Conservation (phyloP, 306 rosid species). For the Bauhinia variegata region DNA sequence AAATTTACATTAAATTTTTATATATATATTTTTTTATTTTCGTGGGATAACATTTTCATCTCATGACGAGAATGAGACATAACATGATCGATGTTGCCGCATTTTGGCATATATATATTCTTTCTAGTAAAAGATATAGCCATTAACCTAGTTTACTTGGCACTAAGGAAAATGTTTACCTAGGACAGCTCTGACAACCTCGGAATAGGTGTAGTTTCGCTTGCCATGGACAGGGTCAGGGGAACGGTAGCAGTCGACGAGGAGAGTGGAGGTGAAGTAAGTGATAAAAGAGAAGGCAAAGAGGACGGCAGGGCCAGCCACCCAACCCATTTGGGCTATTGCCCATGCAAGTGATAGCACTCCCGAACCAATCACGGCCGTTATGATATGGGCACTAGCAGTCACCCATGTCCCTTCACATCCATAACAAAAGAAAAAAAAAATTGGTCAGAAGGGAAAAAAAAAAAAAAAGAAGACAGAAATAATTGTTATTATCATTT, state of each 20-base stretch:
- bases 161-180: constrained; percentile 44
- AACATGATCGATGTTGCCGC: no score
- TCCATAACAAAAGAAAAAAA: neutral
- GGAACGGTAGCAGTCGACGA: constrained; percentile 78
- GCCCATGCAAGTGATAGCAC: constrained; percentile 96
- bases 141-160: no score
- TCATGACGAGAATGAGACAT: no score
- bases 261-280: constrained; percentile 90
- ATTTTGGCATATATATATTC: no score
- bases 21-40: no score
- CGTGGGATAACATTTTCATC: no score
- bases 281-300: constrained; percentile 85
- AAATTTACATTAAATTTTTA: no score
- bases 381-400: constrained; percentile 95
- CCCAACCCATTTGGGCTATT: constrained; percentile 91
- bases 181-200: constrained; percentile 68
- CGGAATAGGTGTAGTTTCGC: constrained; percentile 87
- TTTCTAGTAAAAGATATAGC: no score
- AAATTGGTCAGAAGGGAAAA: no score
- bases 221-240: constrained; percentile 89
- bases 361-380: constrained; percentile 97
- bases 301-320: constrained; percentile 83
- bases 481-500: no score
- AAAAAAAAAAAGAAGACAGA: neutral
- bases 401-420: constrained; percentile 88